A percentile compares a stretch with the other conserved stretches of the same genome.
phyloP scores from a whole-genome alignment of 2,329 filamentous ascomycete species.

The Beauveria bassiana region DNA sequence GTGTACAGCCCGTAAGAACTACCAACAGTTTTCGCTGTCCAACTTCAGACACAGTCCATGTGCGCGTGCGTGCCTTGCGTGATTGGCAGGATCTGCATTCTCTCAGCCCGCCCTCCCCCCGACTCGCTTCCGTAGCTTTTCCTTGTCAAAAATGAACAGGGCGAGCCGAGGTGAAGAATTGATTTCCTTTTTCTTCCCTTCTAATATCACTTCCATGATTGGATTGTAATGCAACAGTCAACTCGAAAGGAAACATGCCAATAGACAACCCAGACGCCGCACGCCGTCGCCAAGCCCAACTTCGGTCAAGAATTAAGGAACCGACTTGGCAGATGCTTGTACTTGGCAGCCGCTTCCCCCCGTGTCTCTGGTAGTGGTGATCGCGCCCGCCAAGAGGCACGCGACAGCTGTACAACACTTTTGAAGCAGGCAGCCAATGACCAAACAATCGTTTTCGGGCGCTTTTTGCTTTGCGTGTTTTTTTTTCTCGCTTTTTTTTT shows the following conservation, averaged over 20 bases:
- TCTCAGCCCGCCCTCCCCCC: neutral
- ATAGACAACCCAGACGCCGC: neutral
- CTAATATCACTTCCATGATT: neutral
- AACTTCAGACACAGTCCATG: neutral
- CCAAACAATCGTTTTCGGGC: neutral
- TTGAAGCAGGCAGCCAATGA: neutral
- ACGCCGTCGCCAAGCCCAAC: neutral
- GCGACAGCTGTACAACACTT: neutral
- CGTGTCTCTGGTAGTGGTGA: neutral
- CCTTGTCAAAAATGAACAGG: neutral
- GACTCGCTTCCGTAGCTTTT: neutral
- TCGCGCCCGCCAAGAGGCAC: constrained; percentile 1
- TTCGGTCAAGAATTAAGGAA: neutral
- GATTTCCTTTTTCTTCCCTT: neutral
- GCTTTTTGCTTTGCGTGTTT: neutral
- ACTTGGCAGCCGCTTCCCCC: neutral
- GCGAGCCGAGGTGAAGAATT: neutral
- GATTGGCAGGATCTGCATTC: neutral
- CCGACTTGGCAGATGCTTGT: neutral
- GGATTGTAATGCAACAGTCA: too few species aligned
- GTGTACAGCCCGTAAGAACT: neutral
- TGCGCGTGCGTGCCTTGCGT: neutral
- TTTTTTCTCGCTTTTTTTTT: neutral
- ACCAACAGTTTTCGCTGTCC: neutral
- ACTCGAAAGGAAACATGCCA: too few species aligned